phyloP scores from a whole-genome alignment of 176 grass and related monocot genomes.

The Ensete glaucum region DNA sequence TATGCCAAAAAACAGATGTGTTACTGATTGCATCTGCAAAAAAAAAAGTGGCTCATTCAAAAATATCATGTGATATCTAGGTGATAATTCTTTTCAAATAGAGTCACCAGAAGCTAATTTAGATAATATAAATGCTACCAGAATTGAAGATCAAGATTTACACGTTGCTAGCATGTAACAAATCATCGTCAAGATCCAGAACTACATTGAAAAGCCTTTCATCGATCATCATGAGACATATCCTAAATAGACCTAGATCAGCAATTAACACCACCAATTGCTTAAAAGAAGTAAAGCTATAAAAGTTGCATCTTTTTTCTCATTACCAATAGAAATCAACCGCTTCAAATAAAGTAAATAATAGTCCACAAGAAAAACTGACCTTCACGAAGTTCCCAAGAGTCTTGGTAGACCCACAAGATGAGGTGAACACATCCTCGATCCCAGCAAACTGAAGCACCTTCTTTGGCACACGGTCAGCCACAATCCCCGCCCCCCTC shows the following conservation, averaged over 20 bases:
- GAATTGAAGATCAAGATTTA: neutral
- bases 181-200: neutral
- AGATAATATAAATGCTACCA: neutral
- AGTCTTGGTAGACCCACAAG: constrained; percentile 18
- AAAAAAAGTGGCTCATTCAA: too few relatives aligned
- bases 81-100: too few relatives aligned
- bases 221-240: neutral
- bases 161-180: too few relatives aligned
- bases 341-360: neutral
- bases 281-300: too few relatives aligned
- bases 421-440: constrained; percentile 14
- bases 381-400: constrained; percentile 22
- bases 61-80: too few relatives aligned
- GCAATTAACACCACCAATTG: too few relatives aligned
- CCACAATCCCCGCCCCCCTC: constrained; percentile 11
- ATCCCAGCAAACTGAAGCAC: constrained; percentile 12
- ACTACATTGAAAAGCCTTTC: neutral
- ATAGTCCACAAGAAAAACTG: neutral
- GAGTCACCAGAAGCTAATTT: neutral
- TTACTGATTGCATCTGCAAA: too few relatives aligned
- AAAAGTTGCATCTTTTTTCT: neutral
- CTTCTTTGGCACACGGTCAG: constrained; percentile 16
- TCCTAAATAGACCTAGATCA: neutral
- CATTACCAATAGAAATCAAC: neutral
- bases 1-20: too few relatives aligned